phyloP scores from a whole-genome alignment of 2,329 filamentous ascomycete genomes.

The Colletotrichum somersetense region DNA sequence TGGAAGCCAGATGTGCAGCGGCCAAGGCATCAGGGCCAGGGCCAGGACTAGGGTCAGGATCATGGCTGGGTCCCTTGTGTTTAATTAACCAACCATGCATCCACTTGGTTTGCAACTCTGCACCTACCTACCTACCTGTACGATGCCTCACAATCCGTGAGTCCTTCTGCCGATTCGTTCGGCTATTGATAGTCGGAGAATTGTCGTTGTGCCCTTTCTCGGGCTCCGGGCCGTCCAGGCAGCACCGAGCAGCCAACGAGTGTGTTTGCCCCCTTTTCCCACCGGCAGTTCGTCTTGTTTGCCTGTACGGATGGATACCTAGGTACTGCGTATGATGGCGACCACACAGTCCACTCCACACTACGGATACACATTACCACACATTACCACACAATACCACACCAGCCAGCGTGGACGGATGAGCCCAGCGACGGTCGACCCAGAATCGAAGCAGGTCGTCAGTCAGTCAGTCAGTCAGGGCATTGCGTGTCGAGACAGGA shows the following conservation, averaged over 20 bases:
- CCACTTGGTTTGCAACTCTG: constrained; percentile 36
- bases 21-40: constrained; percentile 1
- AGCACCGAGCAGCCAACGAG: neutral
- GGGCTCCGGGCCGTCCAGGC: neutral
- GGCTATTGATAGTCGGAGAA: constrained; percentile 27
- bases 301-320: neutral
- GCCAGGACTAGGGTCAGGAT: neutral
- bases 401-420: neutral
- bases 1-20: neutral
- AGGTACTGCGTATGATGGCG: neutral
- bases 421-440: neutral
- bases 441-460: neutral
- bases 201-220: constrained; percentile 19
- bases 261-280: neutral
- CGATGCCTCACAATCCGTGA: neutral
- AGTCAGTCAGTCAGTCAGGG: neutral
- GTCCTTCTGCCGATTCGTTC: constrained; percentile 38
- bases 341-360: too few species aligned
- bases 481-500: constrained; percentile 30
- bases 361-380: too few species aligned
- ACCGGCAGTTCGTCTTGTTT: neutral
- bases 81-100: constrained; percentile 33
- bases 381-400: too few species aligned
- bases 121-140: constrained; percentile 2
- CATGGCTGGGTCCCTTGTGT: constrained; percentile 22